Evolutionary conservation across 306 rosid genomes (phyloP).

Genomic region (Malus domestica): DNA sequence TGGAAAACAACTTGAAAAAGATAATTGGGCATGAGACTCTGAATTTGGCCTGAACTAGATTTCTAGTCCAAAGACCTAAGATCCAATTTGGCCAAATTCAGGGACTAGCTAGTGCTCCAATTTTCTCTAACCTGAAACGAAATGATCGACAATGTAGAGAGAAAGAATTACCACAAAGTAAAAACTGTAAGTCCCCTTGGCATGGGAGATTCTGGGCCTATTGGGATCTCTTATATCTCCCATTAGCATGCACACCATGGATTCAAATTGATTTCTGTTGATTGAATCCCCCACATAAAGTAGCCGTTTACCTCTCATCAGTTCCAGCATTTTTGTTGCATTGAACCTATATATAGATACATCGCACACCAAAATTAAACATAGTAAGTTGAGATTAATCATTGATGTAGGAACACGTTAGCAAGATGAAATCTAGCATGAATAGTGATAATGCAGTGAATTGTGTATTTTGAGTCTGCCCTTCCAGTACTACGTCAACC

Average conservation of each 20-base stretch:
- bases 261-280: conserved; percentile 94
- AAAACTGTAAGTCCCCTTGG: conserved; percentile 75
- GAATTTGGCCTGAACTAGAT: no score
- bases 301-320: conserved; percentile 78
- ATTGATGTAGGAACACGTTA: no score
- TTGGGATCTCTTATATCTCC: conserved; percentile 62
- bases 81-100: no score
- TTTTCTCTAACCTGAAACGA: neutral
- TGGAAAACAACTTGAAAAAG: no score
- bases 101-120: no score
- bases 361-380: neutral
- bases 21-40: no score
- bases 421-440: no score
- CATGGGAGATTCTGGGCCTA: conserved; percentile 70
- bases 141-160: conserved; percentile 10
- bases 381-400: no score
- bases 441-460: no score
- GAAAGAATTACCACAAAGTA: conserved; percentile 63
- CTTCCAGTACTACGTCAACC: no score
- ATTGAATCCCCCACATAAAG: conserved; percentile 96
- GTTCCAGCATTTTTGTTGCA: conserved; percentile 84
- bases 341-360: conserved; percentile 44
- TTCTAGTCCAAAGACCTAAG: no score
- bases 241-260: conserved; percentile 79
- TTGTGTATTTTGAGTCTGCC: no score